Evolutionary conservation across 176 grass and related monocot genomes (phyloP).

Genomic region (Sorghum bicolor): DNA sequence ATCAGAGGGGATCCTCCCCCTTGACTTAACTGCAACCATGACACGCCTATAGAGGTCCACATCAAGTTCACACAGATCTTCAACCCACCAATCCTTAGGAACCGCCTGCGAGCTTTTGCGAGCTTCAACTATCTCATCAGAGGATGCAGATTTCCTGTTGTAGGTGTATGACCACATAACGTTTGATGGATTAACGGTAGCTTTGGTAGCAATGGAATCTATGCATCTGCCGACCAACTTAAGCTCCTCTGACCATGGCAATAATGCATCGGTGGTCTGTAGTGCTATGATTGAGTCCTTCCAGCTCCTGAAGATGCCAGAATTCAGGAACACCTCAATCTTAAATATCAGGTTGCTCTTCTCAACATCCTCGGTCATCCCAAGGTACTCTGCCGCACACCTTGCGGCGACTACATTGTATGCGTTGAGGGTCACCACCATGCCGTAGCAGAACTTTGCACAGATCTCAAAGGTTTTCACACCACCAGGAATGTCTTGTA

Average conservation of each 20-base stretch:
- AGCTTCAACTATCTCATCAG: constrained; percentile 62
- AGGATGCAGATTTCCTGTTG: constrained; percentile 55
- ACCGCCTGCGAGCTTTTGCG: constrained; percentile 34
- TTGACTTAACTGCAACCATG: constrained; percentile 80
- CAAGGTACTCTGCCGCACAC: constrained; percentile 80
- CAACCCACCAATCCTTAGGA: constrained; percentile 84
- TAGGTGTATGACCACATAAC: constrained; percentile 78
- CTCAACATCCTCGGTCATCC: constrained; percentile 86
- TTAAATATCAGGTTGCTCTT: constrained; percentile 81
- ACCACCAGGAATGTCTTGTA: constrained; percentile 74
- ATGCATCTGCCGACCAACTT: constrained; percentile 74
- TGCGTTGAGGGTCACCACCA: constrained; percentile 79
- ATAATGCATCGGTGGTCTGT: constrained; percentile 57
- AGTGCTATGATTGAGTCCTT: constrained; percentile 80
- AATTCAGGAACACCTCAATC: constrained; percentile 79
- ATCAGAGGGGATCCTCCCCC: constrained; percentile 58
- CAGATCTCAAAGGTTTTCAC: constrained; percentile 67
- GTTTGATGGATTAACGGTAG: constrained; percentile 48
- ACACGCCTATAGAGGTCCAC: constrained; percentile 73
- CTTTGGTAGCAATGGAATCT: constrained; percentile 77
- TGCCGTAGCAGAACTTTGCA: constrained; percentile 94
- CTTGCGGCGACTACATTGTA: constrained; percentile 64
- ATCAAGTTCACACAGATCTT: constrained; percentile 84
- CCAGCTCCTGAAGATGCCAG: constrained; percentile 67
- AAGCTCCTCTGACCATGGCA: constrained; percentile 75